phyloP scores from a whole-genome alignment of 495 filamentous ascomycete genomes.

The Friedmanniomyces simplex region DNA sequence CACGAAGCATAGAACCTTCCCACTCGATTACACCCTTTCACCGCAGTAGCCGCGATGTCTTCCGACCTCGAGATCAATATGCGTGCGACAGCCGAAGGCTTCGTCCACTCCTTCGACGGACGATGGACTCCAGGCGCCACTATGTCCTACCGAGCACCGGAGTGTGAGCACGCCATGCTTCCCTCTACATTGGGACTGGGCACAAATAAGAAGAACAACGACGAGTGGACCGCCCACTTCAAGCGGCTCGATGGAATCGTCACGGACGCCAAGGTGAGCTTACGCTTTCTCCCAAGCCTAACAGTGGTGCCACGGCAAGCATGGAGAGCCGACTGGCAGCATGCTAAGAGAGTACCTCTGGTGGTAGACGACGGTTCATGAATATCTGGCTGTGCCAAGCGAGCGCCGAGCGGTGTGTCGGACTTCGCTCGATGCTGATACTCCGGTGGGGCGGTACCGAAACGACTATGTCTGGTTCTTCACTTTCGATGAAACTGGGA shows the following conservation, averaged over 20 bases:
- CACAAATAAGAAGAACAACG: neutral
- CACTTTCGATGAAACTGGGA: neutral
- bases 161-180: constrained; percentile 1
- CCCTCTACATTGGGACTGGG: neutral
- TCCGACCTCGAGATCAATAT: neutral
- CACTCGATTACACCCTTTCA: too few relatives aligned
- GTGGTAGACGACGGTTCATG: neutral
- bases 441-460: neutral
- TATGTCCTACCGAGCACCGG: neutral
- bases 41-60: neutral
- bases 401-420: neutral
- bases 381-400: neutral
- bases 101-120: constrained; percentile 45
- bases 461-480: constrained; percentile 6
- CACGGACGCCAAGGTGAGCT: neutral
- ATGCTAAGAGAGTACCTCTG: neutral
- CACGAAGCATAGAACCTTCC: too few relatives aligned
- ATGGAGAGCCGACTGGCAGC: neutral
- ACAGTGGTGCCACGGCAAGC: too few relatives aligned
- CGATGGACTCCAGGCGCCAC: neutral
- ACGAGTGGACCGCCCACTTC: neutral
- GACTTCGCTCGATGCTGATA: neutral
- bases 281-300: neutral
- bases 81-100: constrained; percentile 24
- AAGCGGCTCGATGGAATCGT: neutral